phyloP scores from a whole-genome alignment of 169 alveolate species.

The Pseudocohnilembus persalinus region DNA sequence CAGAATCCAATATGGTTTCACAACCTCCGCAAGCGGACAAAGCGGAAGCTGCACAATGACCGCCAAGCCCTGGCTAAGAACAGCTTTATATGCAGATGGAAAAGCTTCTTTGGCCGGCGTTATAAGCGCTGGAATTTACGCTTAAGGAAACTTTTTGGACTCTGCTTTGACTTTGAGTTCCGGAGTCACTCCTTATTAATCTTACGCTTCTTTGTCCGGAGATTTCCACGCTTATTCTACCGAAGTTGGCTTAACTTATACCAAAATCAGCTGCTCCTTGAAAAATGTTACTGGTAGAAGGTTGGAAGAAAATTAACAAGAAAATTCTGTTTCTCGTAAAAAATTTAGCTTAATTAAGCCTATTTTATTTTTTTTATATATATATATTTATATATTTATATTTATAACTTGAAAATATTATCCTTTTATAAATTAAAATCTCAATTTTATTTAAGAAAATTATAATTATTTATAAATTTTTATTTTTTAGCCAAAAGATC shows the following conservation, averaged over 20 bases:
- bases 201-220: neutral
- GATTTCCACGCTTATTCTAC: neutral
- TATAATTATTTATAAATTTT: no score
- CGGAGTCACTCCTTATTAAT: neutral
- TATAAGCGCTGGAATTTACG: neutral
- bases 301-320: neutral
- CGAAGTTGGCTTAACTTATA: neutral
- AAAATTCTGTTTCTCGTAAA: no score
- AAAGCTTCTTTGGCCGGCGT: neutral
- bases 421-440: no score
- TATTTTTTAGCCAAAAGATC: no score
- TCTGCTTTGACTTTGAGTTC: neutral
- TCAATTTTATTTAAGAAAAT: no score
- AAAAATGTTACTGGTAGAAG: neutral
- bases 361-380: no score
- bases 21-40: neutral
- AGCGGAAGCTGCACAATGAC: neutral
- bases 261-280: neutral
- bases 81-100: neutral
- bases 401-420: no score
- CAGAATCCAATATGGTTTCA: neutral
- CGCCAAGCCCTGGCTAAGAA: neutral
- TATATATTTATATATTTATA: no score
- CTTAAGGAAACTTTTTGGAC: neutral
- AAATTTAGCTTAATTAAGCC: no score